Base-by-base conservation (phyloP, 2,329 filamentous ascomycete genomes). In the Exophiala xenobiotica region DNA sequence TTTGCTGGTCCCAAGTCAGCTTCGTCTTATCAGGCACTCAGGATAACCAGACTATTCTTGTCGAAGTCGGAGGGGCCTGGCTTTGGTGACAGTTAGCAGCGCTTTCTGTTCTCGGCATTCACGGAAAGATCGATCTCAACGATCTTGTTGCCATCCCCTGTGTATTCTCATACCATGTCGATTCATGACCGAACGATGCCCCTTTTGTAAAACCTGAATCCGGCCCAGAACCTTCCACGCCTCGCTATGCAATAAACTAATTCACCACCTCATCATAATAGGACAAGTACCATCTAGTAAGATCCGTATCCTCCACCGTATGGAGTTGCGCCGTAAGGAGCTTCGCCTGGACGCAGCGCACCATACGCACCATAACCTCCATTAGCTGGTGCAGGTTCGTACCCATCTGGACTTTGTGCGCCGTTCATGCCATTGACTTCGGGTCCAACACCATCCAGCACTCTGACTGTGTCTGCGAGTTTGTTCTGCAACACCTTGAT, bases 401-500 rank as follows among this genome's bases (percentile, higher is more conserved):
- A 75, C 12, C 66, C 73, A 60, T 77, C 75, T 2, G 75, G 74
- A 55, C 74, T 77, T 72, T 77, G 85, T 76, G 67, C 65, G 43
- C 66, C 69, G 38, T 61, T 60, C 63, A 68, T 68, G 19, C 70
- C 68, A 61, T 75, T 65, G 63, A 74, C 68, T 52, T 73, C 72
- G 33, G 66, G 67, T 46, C 70, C 67, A 20, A 66, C 65, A 56
- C 78, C 81, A 31, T 52, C 48, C 60, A 66, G 57, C 73, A 80
- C 47, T 79, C 77, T 60, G 86, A 96, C 86, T 31, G 96, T 81
- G 3, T 78, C 79, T 2, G 91, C 93, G 27, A 99, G 81, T 74
- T 99, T 99, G 61, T 87, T 82, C 69, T 97, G 93, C 49, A 99
- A 76, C 22, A 90, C 86, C 58, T 87, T 84, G 68, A 99, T 95